phyloP scores from a whole-genome alignment of 345 rosid genomes.

The Schrenkiella parvula region DNA sequence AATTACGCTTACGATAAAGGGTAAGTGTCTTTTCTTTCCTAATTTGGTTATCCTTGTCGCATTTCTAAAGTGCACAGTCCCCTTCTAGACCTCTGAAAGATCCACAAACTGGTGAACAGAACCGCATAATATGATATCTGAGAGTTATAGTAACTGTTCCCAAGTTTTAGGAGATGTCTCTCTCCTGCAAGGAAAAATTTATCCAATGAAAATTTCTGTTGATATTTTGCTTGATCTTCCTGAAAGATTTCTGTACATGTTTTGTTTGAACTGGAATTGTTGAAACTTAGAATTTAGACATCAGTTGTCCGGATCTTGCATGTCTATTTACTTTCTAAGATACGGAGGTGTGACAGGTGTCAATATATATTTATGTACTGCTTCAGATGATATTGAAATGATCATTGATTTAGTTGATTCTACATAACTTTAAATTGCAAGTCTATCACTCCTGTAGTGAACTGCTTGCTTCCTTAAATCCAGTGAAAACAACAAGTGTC shows the following conservation, averaged over 20 bases:
- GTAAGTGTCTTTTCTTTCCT: conserved; percentile 33
- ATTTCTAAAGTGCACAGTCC: neutral
- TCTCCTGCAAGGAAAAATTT: neutral
- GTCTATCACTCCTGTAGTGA: neutral
- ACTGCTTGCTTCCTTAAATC: conserved; percentile 30
- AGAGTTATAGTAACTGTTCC: neutral
- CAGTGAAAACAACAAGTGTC: conserved; percentile 73
- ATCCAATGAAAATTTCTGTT: neutral
- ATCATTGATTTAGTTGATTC: neutral
- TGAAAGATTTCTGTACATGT: neutral
- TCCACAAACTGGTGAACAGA: neutral
- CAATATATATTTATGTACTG: neutral
- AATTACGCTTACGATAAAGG: conserved; percentile 75
- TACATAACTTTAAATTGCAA: conserved; percentile 18
- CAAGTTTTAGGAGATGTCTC: conserved; percentile 1
- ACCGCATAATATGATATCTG: neutral
- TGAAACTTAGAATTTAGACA: neutral
- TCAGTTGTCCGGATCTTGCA: neutral
- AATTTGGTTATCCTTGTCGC: neutral
- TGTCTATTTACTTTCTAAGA: conserved; percentile 3
- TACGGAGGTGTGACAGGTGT: neutral
- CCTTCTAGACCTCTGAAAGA: neutral
- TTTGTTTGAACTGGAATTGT: neutral
- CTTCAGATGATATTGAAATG: conserved; percentile 1
- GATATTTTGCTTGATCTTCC: neutral